Percentiles rank a stretch among this genome's conserved stretches.
These are phyloP conservation scores for Talaromyces wortmannii DNA, from an alignment of 495 filamentous ascomycete species.

Conservation along the genomic window DNA sequence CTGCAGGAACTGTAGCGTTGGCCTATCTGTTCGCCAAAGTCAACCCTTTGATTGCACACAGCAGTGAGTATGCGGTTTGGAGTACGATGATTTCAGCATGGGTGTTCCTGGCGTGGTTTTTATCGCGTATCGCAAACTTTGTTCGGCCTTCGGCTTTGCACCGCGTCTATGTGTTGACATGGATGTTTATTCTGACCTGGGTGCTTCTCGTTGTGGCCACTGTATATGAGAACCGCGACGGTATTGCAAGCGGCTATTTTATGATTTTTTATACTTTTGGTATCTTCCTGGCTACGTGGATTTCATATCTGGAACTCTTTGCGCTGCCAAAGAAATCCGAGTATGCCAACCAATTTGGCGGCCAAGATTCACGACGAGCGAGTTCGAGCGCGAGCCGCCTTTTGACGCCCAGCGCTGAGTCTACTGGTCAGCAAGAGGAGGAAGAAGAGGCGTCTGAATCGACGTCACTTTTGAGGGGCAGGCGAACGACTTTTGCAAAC, in stretches of 20 bases:
- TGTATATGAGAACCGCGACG: slow-evolving; percentile 61
- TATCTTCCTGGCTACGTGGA: slow-evolving; percentile 64
- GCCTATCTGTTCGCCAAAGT: slow-evolving; percentile 72
- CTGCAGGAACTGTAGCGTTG: slow-evolving; percentile 60
- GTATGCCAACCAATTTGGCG: slow-evolving; percentile 38
- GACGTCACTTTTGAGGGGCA: slow-evolving; percentile 66
- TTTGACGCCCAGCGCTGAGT: slow-evolving; percentile 22
- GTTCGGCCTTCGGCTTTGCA: slow-evolving; percentile 83
- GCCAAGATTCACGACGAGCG: slow-evolving; percentile 25
- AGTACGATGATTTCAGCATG: slow-evolving; percentile 81
- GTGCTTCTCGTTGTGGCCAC: slow-evolving; percentile 64
- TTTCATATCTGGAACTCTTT: slow-evolving; percentile 73
- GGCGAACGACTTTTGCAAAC: slow-evolving; percentile 68
- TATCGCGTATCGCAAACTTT: slow-evolving; percentile 74
- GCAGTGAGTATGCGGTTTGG: slow-evolving; percentile 78
- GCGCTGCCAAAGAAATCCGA: slow-evolving; percentile 62
- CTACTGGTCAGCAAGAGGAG: slow-evolving; percentile 30
- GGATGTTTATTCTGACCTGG: slow-evolving; percentile 75
- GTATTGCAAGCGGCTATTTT: slow-evolving; percentile 73
- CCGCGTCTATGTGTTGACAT: slow-evolving; percentile 71
- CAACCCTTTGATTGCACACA: slow-evolving; percentile 84
- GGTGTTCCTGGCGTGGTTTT: slow-evolving; percentile 74
- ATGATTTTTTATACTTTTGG: slow-evolving; percentile 74
- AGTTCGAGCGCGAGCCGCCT: slow-evolving; percentile 38
- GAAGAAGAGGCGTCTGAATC: slow-evolving; percentile 63